Evolutionary conservation across 805 yeast genomes (phyloP).

Genomic region (Saccharomyces mikatae): DNA sequence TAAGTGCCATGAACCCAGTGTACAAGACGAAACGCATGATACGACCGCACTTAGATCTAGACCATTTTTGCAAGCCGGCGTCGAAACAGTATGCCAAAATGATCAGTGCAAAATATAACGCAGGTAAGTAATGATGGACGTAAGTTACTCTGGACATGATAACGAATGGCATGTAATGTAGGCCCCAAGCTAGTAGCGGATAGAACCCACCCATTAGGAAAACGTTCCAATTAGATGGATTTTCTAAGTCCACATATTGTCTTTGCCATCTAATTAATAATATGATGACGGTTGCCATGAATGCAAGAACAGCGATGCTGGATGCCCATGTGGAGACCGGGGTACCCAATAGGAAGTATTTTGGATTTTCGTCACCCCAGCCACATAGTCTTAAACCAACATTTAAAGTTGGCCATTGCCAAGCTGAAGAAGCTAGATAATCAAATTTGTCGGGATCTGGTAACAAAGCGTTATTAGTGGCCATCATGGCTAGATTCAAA

Average conservation of each 20-base stretch:
- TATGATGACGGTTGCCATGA: constrained; percentile 40
- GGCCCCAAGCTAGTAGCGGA: constrained; percentile 76
- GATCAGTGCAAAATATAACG: constrained; percentile 66
- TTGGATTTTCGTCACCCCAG: constrained; percentile 58
- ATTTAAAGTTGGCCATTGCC: constrained; percentile 84
- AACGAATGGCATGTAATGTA: constrained; percentile 67
- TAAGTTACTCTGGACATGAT: constrained; percentile 83
- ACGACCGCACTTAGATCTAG: constrained; percentile 23
- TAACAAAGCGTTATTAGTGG: constrained; percentile 79
- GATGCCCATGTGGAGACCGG: constrained; percentile 79
- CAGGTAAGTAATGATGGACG: constrained; percentile 80
- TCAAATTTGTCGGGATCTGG: constrained; percentile 73
- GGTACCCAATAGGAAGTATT: constrained; percentile 66
- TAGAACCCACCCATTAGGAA: constrained; percentile 66
- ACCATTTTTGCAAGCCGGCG: constrained; percentile 30
- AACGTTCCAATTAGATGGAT: constrained; percentile 38
- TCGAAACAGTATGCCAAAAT: constrained; percentile 49
- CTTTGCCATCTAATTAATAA: constrained; percentile 74
- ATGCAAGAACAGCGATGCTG: constrained; percentile 48
- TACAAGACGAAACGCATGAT: constrained; percentile 31
- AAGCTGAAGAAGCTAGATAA: constrained; percentile 62
- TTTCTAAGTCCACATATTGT: constrained; percentile 56
- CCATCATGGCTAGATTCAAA: constrained; percentile 81
- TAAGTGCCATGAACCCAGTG: constrained; percentile 33
- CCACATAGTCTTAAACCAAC: constrained; percentile 73